These are phyloP conservation scores for Lactuca saligna DNA, from an alignment of 129 eudicot genomes.

Conservation along the genomic window DNA sequence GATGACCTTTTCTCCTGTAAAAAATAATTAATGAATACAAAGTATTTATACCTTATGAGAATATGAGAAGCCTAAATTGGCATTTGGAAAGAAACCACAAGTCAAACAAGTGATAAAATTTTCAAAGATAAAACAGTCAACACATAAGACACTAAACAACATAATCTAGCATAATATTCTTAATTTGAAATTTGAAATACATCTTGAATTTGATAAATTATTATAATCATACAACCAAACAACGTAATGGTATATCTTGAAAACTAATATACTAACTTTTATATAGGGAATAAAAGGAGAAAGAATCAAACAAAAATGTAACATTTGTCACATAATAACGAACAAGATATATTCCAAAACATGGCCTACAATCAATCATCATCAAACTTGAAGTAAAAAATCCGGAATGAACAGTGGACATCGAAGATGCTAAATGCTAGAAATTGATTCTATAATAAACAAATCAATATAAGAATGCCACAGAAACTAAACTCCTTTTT, in stretches of 20 bases:
- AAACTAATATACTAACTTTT: slow-evolving; percentile 10
- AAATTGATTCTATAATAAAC: neutral
- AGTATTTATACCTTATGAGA: slow-evolving; percentile 17
- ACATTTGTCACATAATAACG: neutral
- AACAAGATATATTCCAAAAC: slow-evolving; percentile 23
- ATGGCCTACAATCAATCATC: slow-evolving; percentile 23
- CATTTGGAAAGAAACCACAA: slow-evolving; percentile 20
- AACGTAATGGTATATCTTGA: slow-evolving; percentile 12
- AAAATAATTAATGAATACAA: neutral
- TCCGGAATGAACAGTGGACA: neutral
- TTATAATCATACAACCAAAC: slow-evolving; percentile 26
- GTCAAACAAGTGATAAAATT: neutral
- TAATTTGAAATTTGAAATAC: slow-evolving; percentile 14
- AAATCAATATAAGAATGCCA: no score
- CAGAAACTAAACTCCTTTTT: no score
- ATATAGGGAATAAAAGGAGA: slow-evolving; percentile 2
- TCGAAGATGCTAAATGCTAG: no score
- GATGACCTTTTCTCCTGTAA: slow-evolving; percentile 26
- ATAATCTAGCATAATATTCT: slow-evolving; percentile 21
- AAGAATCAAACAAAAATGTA: slow-evolving; percentile 23
- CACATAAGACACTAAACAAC: slow-evolving; percentile 19
- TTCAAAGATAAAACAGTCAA: slow-evolving; percentile 13
- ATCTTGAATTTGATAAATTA: neutral
- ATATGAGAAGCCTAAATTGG: slow-evolving; percentile 27
- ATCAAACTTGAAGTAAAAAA: slow-evolving; percentile 18